phyloP scores from a whole-genome alignment of 108 stramenopile genomes.

The Cylindrotheca fusiformis region DNA sequence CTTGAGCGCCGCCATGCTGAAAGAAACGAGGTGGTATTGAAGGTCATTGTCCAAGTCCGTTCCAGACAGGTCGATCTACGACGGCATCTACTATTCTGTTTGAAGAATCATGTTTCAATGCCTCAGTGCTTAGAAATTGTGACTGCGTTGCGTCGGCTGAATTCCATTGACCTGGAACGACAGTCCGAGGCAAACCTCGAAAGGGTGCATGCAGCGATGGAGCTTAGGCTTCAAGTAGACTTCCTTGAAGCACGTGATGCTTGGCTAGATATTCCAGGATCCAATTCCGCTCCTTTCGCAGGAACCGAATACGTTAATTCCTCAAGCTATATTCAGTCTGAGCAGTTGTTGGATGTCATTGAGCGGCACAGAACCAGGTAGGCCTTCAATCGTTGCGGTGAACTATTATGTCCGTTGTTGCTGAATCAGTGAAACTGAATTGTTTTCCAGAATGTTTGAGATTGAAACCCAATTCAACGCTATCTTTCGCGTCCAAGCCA shows the following conservation, averaged over 20 bases:
- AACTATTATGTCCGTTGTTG: background rate
- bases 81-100: slow-evolving; percentile 62
- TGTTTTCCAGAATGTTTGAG: slow-evolving; percentile 67
- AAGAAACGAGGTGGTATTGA: slow-evolving; percentile 57
- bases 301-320: slow-evolving; percentile 17
- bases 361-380: slow-evolving; percentile 83
- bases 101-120: slow-evolving; percentile 84
- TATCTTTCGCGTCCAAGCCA: slow-evolving; percentile 64
- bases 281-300: slow-evolving; percentile 7
- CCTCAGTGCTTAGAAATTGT: slow-evolving; percentile 85
- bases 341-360: slow-evolving; percentile 82
- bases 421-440: background rate
- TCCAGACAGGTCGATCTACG: slow-evolving; percentile 73
- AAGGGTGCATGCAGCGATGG: slow-evolving; percentile 72
- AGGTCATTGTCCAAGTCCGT: slow-evolving; percentile 80
- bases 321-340: slow-evolving; percentile 34
- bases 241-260: slow-evolving; percentile 84
- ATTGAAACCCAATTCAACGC: slow-evolving; percentile 87
- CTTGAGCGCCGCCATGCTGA: slow-evolving; percentile 73
- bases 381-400: slow-evolving; percentile 3
- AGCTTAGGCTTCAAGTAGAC: slow-evolving; percentile 76
- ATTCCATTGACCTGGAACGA: slow-evolving; percentile 80
- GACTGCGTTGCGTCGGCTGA: slow-evolving; percentile 76
- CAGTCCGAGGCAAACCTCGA: slow-evolving; percentile 45
- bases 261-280: slow-evolving; percentile 73